Conservation (phyloP, 1,284 basidiomycete species). For the Naganishia liquefaciens region DNA sequence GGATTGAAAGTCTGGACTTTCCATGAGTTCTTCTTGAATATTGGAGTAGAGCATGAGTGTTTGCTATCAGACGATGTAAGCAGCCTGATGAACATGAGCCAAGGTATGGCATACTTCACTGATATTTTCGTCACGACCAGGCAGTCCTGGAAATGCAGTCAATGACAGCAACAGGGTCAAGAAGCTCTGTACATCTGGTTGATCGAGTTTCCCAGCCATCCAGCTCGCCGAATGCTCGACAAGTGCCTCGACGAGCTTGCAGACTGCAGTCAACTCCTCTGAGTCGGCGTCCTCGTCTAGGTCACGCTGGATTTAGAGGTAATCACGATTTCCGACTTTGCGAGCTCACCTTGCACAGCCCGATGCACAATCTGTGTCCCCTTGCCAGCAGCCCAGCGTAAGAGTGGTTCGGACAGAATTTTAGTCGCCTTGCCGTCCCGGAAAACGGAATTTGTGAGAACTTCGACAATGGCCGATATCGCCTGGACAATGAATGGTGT, state of each 20-base stretch:
- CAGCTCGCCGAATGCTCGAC: constrained; percentile 83
- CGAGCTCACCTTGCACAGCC: constrained; percentile 54
- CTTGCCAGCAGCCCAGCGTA: constrained; percentile 69
- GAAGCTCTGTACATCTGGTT: constrained; percentile 67
- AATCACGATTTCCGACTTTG: too few species aligned
- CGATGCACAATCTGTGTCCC: constrained; percentile 58
- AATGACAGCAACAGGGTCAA: constrained; percentile 70
- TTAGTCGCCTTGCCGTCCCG: constrained; percentile 69
- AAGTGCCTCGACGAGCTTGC: constrained; percentile 74
- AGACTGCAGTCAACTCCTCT: constrained; percentile 59
- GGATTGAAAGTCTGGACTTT: constrained; percentile 61
- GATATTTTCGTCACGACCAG: constrained; percentile 76
- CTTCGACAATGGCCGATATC: constrained; percentile 72
- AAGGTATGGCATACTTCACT: constrained; percentile 60
- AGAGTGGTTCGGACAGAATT: constrained; percentile 74
- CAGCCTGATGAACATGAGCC: not conserved
- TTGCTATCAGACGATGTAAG: constrained; percentile 54
- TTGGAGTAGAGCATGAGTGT: constrained; percentile 83
- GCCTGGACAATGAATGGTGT: constrained; percentile 60
- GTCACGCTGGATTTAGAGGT: not conserved
- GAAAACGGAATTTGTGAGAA: constrained; percentile 71
- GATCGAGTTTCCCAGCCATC: constrained; percentile 67
- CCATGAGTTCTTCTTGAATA: constrained; percentile 83
- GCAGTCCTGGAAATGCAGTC: constrained; percentile 72
- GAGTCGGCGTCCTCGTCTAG: constrained; percentile 34